phyloP scores from a whole-genome alignment of 2,329 filamentous ascomycete species.

The Stagonosporopsis cucurbitacearum region DNA sequence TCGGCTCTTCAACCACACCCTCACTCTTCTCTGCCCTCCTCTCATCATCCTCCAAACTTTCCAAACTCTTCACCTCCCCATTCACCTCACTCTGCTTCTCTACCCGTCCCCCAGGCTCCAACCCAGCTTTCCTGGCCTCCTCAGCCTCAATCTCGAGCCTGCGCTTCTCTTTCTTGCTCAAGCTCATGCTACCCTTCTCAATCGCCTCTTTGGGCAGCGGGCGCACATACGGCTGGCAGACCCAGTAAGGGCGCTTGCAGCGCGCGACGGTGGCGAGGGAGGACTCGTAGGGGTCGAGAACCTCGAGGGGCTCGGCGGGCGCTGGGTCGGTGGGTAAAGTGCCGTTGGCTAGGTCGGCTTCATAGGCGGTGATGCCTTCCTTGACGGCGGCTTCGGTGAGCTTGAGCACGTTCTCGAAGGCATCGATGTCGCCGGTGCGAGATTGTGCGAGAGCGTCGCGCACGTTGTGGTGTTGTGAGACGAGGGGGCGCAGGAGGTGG shows the following conservation, averaged over 20 bases:
- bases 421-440: conserved; percentile 72
- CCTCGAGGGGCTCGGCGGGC: conserved; percentile 1
- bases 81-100: conserved; percentile 62
- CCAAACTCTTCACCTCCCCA: conserved; percentile 16
- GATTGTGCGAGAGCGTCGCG: conserved; percentile 80
- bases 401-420: conserved; percentile 76
- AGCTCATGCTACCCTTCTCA: conserved; percentile 76
- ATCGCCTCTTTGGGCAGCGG: conserved; percentile 88
- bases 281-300: conserved; percentile 56
- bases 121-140: conserved; percentile 41
- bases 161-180: conserved; percentile 71
- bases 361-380: conserved; percentile 72
- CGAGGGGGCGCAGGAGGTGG: conserved; percentile 83
- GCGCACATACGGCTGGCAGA: conserved; percentile 85
- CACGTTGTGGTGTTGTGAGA: conserved; percentile 80
- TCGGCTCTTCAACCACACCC: conserved; percentile 49
- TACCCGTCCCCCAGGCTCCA: conserved; percentile 45
- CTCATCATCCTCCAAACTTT: conserved; percentile 24
- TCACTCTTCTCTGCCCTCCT: conserved; percentile 16
- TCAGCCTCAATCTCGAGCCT: conserved; percentile 50
- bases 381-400: conserved; percentile 79
- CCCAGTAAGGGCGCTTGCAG: conserved; percentile 86
- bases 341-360: conserved; percentile 42
- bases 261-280: conserved; percentile 70
- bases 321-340: neutral